Evolutionary conservation across 2,329 filamentous ascomycete species (phyloP), one percentile per base, ranked within the genome.

Genomic region (Neofusicoccum ribis): DNA sequence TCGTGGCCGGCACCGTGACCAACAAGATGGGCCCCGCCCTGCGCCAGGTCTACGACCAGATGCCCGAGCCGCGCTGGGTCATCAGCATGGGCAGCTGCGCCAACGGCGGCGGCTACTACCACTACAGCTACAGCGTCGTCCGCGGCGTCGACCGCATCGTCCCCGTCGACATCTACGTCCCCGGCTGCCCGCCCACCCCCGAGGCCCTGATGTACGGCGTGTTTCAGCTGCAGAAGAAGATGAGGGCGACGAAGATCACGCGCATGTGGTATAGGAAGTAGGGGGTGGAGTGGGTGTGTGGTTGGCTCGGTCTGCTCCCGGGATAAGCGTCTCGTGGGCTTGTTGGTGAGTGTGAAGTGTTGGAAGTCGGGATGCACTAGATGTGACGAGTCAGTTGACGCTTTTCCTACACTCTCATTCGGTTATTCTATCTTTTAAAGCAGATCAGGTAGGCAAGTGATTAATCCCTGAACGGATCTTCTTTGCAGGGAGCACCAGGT

Each of bases 1-100:
- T 97, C 73, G 93, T 97, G 36, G 92, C 93, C 34, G 93, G 93
- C 67, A 97, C 93, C 36, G 86, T 97, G 68, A 96, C 92, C 71
- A 97, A 97, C 85, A 97, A 97, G 84, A 97, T 97, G 93, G 92
- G 92, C 0, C 92, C 93, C 2, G 93, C 93, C 39, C 82, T 97
- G 74, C 86, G 93, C 78, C 91, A 95, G 81, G 90, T 96, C 68
- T 97, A 97, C 82, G 93, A 97, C 79, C 93, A 96, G 83, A 96
- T 96, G 92, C 92, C 92, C 36, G 92, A 96, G 36, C 92, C 92
- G 27, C 87, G 90, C 74, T 96, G 92, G 92, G 92, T 94, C 23
- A 86, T 90, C 73, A 91, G 88, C 71, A 94, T 94, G 91, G 91
- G 91, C 12, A 91, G 88, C 73, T 94, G 91, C 77, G 91, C 91